Evolutionary conservation across 108 stramenopile genomes (phyloP), one percentile per base, ranked within the genome.

Genomic region (Stephanodiscus minutulus): DNA sequence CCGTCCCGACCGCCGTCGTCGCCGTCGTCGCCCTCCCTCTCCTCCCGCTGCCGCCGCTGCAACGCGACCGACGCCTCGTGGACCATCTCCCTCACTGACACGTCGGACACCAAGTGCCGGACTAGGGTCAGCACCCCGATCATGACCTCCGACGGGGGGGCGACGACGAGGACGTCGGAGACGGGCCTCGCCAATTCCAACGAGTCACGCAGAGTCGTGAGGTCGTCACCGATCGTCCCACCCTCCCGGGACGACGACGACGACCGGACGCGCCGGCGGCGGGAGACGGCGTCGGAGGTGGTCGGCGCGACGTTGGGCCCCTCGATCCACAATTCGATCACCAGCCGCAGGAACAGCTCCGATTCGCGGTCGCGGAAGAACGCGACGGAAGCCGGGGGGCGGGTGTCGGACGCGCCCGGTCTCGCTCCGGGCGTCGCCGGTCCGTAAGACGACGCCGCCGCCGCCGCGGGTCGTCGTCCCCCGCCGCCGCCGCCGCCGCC

Each of bases 311-410:
- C 59, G 58, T 79, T 79, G 20, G 78, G 80, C 20, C 85, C 71
- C 37, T 89, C 86, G 22, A 95, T 31, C 94, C 94, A 95, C 12
- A 93, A 71, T 46, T 85, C 87, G 37, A 89, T 78, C 7, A 88
- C 64, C 7, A 91, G 70, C 20, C 90, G 86, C 22, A 95, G 50
- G 61, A 95, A 95, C 35, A 90, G 43, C 64, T 91, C 90, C n/a
- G 88, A 79, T 5, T 39, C 57, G 17, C 55, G 64, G 70, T 69
- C 52, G n/a, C 61, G 60, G 21, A 21, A 20, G 22, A 24, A 8
- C 10, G 28, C 55, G 24, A 41, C 41, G 11, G 20, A 44, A 5
- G 31, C 22, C 15, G 31, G 31, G 31, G 31, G 31, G 31, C 31
- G n/a, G n/a, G n/a, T n/a, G n/a, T n/a, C n/a, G n/a, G n/a, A n/a